phyloP scores from a whole-genome alignment of 1,139 yeast genomes.

The Kodamaea arcana region DNA sequence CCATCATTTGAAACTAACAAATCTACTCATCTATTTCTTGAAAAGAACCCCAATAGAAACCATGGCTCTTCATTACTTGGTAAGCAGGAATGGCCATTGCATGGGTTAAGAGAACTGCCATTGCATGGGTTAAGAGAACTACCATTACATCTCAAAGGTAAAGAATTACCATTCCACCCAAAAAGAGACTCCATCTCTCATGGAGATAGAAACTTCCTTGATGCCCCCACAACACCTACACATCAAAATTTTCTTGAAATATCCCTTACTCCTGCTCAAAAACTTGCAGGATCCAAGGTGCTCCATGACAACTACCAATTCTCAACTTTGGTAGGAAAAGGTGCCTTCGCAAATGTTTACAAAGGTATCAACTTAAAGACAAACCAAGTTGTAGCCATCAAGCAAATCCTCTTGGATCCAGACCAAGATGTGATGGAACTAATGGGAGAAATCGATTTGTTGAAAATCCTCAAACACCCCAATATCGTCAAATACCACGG shows the following conservation, averaged over 20 bases:
- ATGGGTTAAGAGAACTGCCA: too few species aligned
- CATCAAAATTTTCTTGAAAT: conserved; percentile 33
- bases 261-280: conserved; percentile 54
- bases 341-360: conserved; percentile 78
- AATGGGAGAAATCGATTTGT: conserved; percentile 82
- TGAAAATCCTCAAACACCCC: conserved; percentile 76
- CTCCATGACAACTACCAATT: conserved; percentile 50
- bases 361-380: conserved; percentile 62
- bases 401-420: conserved; percentile 62
- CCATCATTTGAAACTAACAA: too few species aligned
- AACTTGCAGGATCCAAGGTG: conserved; percentile 35
- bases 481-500: conserved; percentile 91
- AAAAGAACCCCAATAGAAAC: too few species aligned
- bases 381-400: conserved; percentile 75
- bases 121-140: too few species aligned
- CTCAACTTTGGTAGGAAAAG: conserved; percentile 65
- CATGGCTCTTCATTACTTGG: too few species aligned
- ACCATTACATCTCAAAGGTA: too few species aligned
- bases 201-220: too few species aligned
- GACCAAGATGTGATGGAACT: conserved; percentile 44
- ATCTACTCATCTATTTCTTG: too few species aligned
- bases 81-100: too few species aligned
- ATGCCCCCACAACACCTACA: not conserved
- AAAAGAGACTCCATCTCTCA: too few species aligned
- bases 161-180: too few species aligned